These are phyloP conservation scores for Scleromitrula shiraiana DNA, from an alignment of 2,329 filamentous ascomycete genomes.

Conservation along the genomic window DNA sequence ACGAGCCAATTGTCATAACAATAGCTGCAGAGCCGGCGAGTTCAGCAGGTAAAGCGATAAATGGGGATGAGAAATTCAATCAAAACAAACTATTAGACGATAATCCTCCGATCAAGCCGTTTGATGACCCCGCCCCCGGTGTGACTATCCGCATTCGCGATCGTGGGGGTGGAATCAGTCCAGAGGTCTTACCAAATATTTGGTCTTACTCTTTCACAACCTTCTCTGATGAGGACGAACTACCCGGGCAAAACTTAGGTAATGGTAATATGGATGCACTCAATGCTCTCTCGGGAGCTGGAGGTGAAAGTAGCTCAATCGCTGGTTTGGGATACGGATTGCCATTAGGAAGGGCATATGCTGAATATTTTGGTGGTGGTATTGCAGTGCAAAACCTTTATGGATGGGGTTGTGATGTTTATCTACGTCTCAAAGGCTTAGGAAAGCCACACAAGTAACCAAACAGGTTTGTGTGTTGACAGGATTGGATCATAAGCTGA, in stretches of 20 bases:
- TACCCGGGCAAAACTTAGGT: conserved; percentile 35
- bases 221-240: conserved; percentile 57
- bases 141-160: conserved; percentile 95
- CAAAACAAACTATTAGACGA: not conserved
- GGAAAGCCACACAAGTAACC: conserved; percentile 20
- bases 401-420: conserved; percentile 75
- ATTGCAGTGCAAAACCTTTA: conserved; percentile 92
- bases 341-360: conserved; percentile 84
- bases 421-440: conserved; percentile 43
- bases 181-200: conserved; percentile 75
- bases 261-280: conserved; percentile 56
- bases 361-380: conserved; percentile 95
- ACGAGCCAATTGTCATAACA: conserved; percentile 82
- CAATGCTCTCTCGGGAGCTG: conserved; percentile 64
- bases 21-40: conserved; percentile 58
- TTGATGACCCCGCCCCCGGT: conserved; percentile 63
- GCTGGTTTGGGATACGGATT: conserved; percentile 90
- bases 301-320: conserved; percentile 71
- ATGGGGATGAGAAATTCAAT: not conserved
- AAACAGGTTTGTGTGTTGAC: too few relatives aligned
- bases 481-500: not conserved
- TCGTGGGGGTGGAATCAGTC: conserved; percentile 85
- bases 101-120: conserved; percentile 40
- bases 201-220: conserved; percentile 99
- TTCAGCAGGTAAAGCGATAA: conserved; percentile 6